Base-by-base conservation (phyloP, 2,329 filamentous ascomycete species). In the Fusarium sp. region DNA sequence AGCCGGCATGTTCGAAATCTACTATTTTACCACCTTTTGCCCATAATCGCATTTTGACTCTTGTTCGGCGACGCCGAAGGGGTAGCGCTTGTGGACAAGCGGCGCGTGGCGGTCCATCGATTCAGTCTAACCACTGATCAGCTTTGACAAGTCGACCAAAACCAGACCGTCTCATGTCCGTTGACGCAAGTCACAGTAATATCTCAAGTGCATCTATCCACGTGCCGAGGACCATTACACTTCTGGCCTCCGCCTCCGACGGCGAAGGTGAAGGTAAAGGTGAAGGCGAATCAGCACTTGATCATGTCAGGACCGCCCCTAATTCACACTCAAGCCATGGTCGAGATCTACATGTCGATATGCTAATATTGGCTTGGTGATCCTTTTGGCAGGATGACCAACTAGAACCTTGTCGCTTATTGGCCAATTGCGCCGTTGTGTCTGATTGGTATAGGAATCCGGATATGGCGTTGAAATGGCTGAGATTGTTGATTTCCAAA, bases 11-110 rank as follows among this genome's bases (percentile, higher is more conserved):
- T 41, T 43, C 33, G 35, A 10, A 37, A 37, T 37, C 33, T n/a
- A 7, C 15, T 37, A 17, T 37, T 35, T 37, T 37, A 37, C 33
- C 15, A 37, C 15, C 15, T n/a, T n/a, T 37, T 37, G 35, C 17
- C 17, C 17, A 37, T 37, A n/a, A 30, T 60, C 32, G 37, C 50
- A 56, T 59, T 59, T 41, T 15, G 17, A 13, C 43, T 68, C 30
- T 54, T 40, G 43, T 54, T 68, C 65, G 65, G 65, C 60, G 55
- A 68, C 50, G 35, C 65, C 65, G 65, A 68, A 51, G 65, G 62
- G 51, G 65, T 58, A 65, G 65, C 52, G 65, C 54, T 65, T 65
- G 65, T 64, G 65, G 65, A 57, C 48, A 65, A 44, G 51, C 60
- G 65, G 54, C 60, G 65, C 44, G 60, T 68, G 65, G 64, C 64